A percentile compares a stretch with the other conserved stretches of the same genome.
Conservation (phyloP, 2,329 filamentous ascomycete species). For the Paramyrothecium roridum region DNA sequence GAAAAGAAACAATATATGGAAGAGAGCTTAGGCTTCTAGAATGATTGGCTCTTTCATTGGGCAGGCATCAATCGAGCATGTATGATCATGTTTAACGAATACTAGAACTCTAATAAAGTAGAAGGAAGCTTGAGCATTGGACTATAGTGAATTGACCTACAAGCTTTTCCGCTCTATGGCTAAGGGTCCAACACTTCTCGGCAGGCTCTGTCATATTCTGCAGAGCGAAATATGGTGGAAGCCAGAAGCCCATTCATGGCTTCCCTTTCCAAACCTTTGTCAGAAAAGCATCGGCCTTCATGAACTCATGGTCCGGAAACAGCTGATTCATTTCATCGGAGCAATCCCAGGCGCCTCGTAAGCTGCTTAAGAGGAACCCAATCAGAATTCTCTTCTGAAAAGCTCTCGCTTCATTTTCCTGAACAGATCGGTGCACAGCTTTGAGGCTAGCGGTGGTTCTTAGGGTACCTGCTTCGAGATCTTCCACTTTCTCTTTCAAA, state of each 20-base stretch:
- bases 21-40: too few relatives aligned
- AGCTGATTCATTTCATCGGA: conserved; percentile 2
- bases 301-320: conserved; percentile 1
- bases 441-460: conserved; percentile 19
- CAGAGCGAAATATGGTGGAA: too few relatives aligned
- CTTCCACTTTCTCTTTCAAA: conserved; percentile 9
- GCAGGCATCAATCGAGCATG: too few relatives aligned
- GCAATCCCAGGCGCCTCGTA: not conserved
- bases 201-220: too few relatives aligned
- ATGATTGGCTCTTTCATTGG: too few relatives aligned
- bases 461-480: conserved; percentile 13
- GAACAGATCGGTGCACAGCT: conserved; percentile 12
- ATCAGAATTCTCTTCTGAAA: not conserved
- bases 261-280: not conserved
- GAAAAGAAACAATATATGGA: too few relatives aligned
- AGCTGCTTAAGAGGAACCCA: not conserved
- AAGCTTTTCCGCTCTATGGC: too few relatives aligned
- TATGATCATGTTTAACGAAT: too few relatives aligned
- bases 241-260: not conserved
- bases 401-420: conserved; percentile 12
- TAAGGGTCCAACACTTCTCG: too few relatives aligned
- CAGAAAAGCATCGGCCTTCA: not conserved
- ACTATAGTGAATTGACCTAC: too few relatives aligned
- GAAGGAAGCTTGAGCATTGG: too few relatives aligned
- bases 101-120: too few relatives aligned